Evolutionary conservation across 108 stramenopile genomes (phyloP).

Genomic region (Bacterosira constricta): DNA sequence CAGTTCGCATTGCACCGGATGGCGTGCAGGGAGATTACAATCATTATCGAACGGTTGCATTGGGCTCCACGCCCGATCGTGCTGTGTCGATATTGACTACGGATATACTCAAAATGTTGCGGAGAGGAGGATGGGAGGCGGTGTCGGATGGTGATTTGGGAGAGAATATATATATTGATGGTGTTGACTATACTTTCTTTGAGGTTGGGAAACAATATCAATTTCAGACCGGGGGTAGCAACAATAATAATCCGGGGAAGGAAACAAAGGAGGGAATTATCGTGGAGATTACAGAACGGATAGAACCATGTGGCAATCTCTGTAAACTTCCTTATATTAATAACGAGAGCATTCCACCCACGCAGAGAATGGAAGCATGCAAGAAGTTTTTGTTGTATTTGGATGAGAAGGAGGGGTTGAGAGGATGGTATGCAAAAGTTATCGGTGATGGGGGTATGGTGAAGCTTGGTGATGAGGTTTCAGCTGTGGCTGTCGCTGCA

Average conservation of each 20-base stretch:
- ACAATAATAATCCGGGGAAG: constrained; percentile 30
- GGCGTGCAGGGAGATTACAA: constrained; percentile 65
- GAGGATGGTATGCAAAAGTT: constrained; percentile 74
- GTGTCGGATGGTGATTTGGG: constrained; percentile 57
- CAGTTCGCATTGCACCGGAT: constrained; percentile 16
- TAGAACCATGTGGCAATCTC: constrained; percentile 61
- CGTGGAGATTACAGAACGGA: constrained; percentile 64
- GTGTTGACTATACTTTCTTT: constrained; percentile 49
- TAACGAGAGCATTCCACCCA: constrained; percentile 21
- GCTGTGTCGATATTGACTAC: constrained; percentile 59
- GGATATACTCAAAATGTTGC: constrained; percentile 47
- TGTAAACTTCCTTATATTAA: constrained; percentile 67
- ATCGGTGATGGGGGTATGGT: constrained; percentile 47
- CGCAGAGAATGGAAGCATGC: constrained; percentile 53
- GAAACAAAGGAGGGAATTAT: constrained; percentile 21
- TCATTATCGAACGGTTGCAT: constrained; percentile 59
- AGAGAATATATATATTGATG: constrained; percentile 62
- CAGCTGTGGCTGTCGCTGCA: background rate
- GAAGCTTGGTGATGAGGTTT: constrained; percentile 31
- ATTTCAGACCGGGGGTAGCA: too few species aligned
- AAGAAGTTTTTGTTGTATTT: constrained; percentile 42
- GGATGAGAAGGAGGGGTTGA: constrained; percentile 48
- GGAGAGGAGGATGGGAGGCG: background rate
- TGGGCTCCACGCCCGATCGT: constrained; percentile 53
- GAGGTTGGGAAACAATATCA: constrained; percentile 47